Evolutionary conservation across 306 rosid genomes (phyloP).

Genomic region (Cucumis sativus): Cucumber_9930_V3 NC_026660.2:18557501-18558000

Average conservation of each 20-base stretch:
- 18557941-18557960: slow-evolving; percentile 80
- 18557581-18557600: neutral
- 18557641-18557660: neutral
- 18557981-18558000: neutral
- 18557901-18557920: slow-evolving; percentile 98
- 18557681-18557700: neutral
- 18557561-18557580: neutral
- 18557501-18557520: slow-evolving; percentile 70
- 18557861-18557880: slow-evolving; percentile 60
- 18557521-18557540: slow-evolving; percentile 62
- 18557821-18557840: slow-evolving; percentile 9
- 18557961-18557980: neutral
- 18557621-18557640: neutral
- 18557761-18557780: neutral
- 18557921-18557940: slow-evolving; percentile 71
- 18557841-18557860: slow-evolving; percentile 56
- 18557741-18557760: neutral
- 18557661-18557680: neutral
- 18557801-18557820: neutral
- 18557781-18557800: neutral
- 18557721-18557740: neutral
- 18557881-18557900: slow-evolving; percentile 86
- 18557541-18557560: slow-evolving; percentile 71
- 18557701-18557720: neutral
- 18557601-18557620: neutral